These are phyloP conservation scores for Diutina catenulata DNA, from an alignment of 1,139 yeast species.

Conservation along the genomic window DNA sequence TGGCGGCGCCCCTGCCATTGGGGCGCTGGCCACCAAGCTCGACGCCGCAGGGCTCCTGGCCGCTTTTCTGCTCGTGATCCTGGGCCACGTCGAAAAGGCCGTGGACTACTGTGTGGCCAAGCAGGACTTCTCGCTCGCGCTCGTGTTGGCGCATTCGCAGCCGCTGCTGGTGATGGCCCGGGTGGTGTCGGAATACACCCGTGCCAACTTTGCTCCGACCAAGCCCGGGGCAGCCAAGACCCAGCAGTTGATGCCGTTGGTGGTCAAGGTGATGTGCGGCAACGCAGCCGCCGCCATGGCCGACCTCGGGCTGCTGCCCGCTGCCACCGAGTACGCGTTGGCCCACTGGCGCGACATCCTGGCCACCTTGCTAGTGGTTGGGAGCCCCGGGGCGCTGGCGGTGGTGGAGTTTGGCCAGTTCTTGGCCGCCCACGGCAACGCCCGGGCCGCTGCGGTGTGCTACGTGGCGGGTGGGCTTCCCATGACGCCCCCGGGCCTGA, in stretches of 20 bases:
- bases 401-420: conserved; percentile 45
- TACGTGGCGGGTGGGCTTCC: conserved; percentile 40
- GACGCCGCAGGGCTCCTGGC: conserved; percentile 25
- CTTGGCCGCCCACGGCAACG: conserved; percentile 24
- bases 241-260: conserved; percentile 44
- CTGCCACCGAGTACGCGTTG: conserved; percentile 38
- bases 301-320: conserved; percentile 29
- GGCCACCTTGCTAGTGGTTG: conserved; percentile 32
- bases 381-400: conserved; percentile 28
- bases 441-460: conserved; percentile 32
- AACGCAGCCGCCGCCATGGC: conserved; percentile 42
- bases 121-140: conserved; percentile 70
- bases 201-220: conserved; percentile 25
- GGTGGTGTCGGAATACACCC: conserved; percentile 37
- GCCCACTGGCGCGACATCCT: conserved; percentile 41
- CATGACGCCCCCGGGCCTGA: conserved; percentile 19
- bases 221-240: conserved; percentile 28
- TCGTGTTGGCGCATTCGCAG: conserved; percentile 55
- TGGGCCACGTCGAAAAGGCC: conserved; percentile 61
- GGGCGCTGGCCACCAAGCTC: conserved; percentile 18
- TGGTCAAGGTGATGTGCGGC: conserved; percentile 58
- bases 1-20: not conserved
- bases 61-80: conserved; percentile 32
- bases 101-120: conserved; percentile 47
- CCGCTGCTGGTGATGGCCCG: conserved; percentile 53